Evolutionary conservation across 1,284 basidiomycete species (phyloP).

Genomic region (Boletus smithii): DNA sequence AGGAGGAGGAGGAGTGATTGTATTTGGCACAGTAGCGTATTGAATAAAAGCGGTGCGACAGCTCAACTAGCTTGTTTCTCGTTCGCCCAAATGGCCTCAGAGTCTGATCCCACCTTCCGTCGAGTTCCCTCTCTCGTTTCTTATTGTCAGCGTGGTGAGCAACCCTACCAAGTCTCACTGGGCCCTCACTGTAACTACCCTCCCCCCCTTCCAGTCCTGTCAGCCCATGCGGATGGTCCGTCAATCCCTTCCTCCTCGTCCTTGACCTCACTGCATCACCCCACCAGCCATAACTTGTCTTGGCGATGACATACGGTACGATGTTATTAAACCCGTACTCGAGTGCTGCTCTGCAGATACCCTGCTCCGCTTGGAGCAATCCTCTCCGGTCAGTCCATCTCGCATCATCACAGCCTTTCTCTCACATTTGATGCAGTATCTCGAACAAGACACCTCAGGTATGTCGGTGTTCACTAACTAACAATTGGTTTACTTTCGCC

Average conservation of each 20-base stretch:
- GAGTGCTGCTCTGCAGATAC: slow-evolving; percentile 68
- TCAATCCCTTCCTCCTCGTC: not conserved
- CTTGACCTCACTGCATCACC: slow-evolving; percentile 7
- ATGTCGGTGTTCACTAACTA: slow-evolving; percentile 21
- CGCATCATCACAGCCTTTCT: slow-evolving; percentile 8
- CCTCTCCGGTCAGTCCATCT: slow-evolving; percentile 56
- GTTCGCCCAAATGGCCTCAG: slow-evolving; percentile 24
- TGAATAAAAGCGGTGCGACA: slow-evolving; percentile 16
- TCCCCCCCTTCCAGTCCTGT: slow-evolving; percentile 41
- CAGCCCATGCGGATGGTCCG: slow-evolving; percentile 53
- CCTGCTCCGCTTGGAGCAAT: slow-evolving; percentile 60
- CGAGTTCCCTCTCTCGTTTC: slow-evolving; percentile 47
- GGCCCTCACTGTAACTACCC: not conserved
- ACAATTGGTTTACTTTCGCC: not conserved
- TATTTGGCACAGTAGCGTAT: slow-evolving; percentile 22
- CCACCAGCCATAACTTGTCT: slow-evolving; percentile 52
- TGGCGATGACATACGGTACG: slow-evolving; percentile 57
- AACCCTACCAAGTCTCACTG: not conserved
- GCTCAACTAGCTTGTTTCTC: not conserved
- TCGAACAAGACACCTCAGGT: slow-evolving; percentile 59
- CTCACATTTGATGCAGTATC: slow-evolving; percentile 42
- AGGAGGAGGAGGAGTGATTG: slow-evolving; percentile 6
- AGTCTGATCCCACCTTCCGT: slow-evolving; percentile 31
- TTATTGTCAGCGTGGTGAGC: slow-evolving; percentile 43
- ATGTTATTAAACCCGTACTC: slow-evolving; percentile 65